Evolutionary conservation across 768 basidiomycete species (phyloP).

Genomic region (Heimioporus sp.): DNA sequence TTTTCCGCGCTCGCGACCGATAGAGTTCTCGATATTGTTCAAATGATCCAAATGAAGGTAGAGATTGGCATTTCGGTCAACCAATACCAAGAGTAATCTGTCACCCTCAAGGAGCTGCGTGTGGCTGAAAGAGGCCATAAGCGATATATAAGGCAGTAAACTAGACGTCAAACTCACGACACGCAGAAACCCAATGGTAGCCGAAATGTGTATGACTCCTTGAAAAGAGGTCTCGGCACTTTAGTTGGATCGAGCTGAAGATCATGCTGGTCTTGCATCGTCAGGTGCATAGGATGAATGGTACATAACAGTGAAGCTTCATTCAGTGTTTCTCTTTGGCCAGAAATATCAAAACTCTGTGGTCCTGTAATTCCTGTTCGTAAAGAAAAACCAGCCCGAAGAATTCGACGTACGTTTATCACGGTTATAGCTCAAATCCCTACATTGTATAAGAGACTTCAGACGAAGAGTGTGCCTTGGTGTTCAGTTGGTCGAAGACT

Average conservation of each 20-base stretch:
- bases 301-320: slow-evolving; percentile 23
- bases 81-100: slow-evolving; percentile 40
- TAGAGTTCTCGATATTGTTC: slow-evolving; percentile 32
- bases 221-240: slow-evolving; percentile 26
- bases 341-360: slow-evolving; percentile 16
- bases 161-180: slow-evolving; percentile 13
- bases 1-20: slow-evolving; percentile 32
- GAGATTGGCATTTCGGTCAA: slow-evolving; percentile 31
- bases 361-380: slow-evolving; percentile 10
- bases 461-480: slow-evolving; percentile 18
- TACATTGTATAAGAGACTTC: slow-evolving; percentile 1
- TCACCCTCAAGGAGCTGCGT: slow-evolving; percentile 41
- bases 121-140: slow-evolving; percentile 22
- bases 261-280: slow-evolving; percentile 29
- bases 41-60: slow-evolving; percentile 38
- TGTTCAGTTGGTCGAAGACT: neutral
- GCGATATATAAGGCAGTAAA: neutral
- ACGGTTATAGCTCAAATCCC: neutral
- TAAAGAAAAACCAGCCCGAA: neutral
- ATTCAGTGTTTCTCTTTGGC: slow-evolving; percentile 16
- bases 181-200: slow-evolving; percentile 22
- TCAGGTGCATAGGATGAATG: slow-evolving; percentile 28
- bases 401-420: slow-evolving; percentile 4
- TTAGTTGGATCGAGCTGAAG: slow-evolving; percentile 22
- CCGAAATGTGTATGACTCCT: slow-evolving; percentile 23